Evolutionary conservation across 768 basidiomycete genomes (phyloP).

Genomic region (Cantharellus anzutake): DNA sequence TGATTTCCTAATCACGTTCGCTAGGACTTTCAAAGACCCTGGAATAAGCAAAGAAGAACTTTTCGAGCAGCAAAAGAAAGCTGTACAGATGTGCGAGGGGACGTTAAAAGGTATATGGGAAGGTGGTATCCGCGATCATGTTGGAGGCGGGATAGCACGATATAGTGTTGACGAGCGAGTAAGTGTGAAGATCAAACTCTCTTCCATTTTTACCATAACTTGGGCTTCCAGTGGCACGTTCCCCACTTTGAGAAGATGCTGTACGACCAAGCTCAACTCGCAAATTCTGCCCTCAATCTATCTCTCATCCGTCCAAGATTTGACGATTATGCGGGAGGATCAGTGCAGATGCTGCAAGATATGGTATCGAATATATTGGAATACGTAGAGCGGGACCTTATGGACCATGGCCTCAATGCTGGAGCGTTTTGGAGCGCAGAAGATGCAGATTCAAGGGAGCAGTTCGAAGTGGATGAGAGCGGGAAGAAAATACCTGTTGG

Average conservation of each 20-base stretch:
- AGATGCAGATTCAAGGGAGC: constrained; percentile 21
- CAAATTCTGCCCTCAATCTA: constrained; percentile 11
- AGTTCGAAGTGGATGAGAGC: neutral
- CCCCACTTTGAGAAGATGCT: constrained; percentile 26
- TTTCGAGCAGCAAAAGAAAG: neutral
- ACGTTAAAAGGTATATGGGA: constrained; percentile 14
- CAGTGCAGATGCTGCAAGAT: constrained; percentile 10
- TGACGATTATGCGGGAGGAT: neutral
- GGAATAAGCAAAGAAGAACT: neutral
- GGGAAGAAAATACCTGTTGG: neutral
- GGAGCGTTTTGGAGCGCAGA: constrained; percentile 24
- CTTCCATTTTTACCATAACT: neutral
- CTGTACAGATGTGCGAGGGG: constrained; percentile 11
- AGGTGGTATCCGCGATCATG: constrained; percentile 24
- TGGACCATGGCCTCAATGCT: constrained; percentile 7
- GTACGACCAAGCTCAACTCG: constrained; percentile 25
- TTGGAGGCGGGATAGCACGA: constrained; percentile 22
- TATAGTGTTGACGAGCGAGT: constrained; percentile 21
- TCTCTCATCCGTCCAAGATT: constrained; percentile 1
- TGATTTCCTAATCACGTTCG: constrained; percentile 12
- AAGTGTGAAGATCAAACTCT: neutral
- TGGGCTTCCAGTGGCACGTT: constrained; percentile 18
- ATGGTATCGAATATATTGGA: constrained; percentile 19
- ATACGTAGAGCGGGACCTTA: constrained; percentile 19
- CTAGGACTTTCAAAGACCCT: neutral